Base-by-base conservation (phyloP, 2,329 filamentous ascomycete species). In the Diaporthe helianthi region DNA sequence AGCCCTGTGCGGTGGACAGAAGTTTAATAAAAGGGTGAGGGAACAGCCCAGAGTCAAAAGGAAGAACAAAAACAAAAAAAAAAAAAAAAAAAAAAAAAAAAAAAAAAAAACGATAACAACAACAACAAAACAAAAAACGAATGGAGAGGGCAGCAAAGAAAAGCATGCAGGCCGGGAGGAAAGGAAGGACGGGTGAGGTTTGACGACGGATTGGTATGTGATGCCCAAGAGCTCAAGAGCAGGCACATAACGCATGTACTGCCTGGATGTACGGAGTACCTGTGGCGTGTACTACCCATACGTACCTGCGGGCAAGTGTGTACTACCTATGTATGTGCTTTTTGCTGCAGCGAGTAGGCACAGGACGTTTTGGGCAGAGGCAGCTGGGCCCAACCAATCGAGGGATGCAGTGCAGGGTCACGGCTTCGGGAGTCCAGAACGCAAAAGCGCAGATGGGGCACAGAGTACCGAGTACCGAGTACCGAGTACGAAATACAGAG, bases 301-400 rank as follows among this genome's bases (percentile, higher is more conserved):
- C 26, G 17, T 44, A 38, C n/a, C 26, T 46, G 29, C 41, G 6
- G 24, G 19, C 41, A 19, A 13, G 15, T n/a, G 6, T 24, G 17
- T 19, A n/a, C n/a, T n/a, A n/a, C n/a, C n/a, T n/a, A n/a, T n/a
- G n/a, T 36, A 26, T 19, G 31, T 24, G 54, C n/a, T 55, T 55
- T n/a, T 55, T 17, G 24, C 33, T 26, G 24, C 33, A 2, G 29
- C 15, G 22, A 19, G 22, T 44, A 44, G 17, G 5, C 38, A 19
- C 6, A 17, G 38, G 26, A 12, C 54, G 15, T 58, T 6, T 55
- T 19, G 19, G 54, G 54, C 15, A 58, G n/a, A n/a, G 36, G 36
- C 33, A 36, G 58, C 44, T 47, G 44, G 58, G 41, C 44, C 58
- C 29, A 29, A 17, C 58, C 58, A 63, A 49, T 63, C 58, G 58